A percentile compares a stretch with the other conserved stretches of the same genome.
Conservation (phyloP, 345 rosid species). For the Melaleuca quinquenervia region DNA sequence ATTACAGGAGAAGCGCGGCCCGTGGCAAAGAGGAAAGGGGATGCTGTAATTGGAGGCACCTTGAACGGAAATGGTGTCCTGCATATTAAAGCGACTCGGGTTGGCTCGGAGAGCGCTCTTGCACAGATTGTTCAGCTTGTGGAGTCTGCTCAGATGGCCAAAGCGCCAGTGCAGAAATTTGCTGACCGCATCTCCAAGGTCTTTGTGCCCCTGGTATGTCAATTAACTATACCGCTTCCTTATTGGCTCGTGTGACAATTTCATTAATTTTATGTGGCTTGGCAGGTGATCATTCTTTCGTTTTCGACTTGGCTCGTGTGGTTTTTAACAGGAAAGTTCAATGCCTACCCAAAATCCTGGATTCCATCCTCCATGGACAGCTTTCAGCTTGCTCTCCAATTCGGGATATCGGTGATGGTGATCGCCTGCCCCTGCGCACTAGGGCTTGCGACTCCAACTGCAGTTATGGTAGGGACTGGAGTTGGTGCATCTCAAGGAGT, state of each 20-base stretch:
- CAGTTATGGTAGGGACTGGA: conserved; percentile 99
- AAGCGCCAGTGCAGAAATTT: conserved; percentile 94
- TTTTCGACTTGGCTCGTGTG: conserved; percentile 84
- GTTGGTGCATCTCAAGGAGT: conserved; percentile 97
- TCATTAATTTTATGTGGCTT: neutral
- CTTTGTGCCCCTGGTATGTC: conserved; percentile 78
- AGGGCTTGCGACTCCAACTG: conserved; percentile 97
- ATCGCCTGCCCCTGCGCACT: conserved; percentile 98
- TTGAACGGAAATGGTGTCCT: conserved; percentile 81
- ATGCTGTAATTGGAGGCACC: conserved; percentile 85
- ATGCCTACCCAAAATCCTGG: conserved; percentile 80
- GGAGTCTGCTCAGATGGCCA: conserved; percentile 93
- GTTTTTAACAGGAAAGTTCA: conserved; percentile 81
- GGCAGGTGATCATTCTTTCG: conserved; percentile 71
- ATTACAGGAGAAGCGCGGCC: conserved; percentile 41
- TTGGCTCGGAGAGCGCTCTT: conserved; percentile 92
- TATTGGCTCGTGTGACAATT: neutral
- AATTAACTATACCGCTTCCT: neutral
- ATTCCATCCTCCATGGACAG: conserved; percentile 92
- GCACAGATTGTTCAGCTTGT: conserved; percentile 90
- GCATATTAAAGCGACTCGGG: conserved; percentile 67
- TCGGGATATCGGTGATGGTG: conserved; percentile 98
- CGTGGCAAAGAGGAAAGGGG: conserved; percentile 39
- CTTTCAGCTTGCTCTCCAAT: conserved; percentile 86
- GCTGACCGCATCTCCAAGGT: conserved; percentile 82